Evolutionary conservation across 768 basidiomycete genomes (phyloP), one percentile per base, ranked within the genome.

Genomic region (Candolleomyces eurysporus): DNA sequence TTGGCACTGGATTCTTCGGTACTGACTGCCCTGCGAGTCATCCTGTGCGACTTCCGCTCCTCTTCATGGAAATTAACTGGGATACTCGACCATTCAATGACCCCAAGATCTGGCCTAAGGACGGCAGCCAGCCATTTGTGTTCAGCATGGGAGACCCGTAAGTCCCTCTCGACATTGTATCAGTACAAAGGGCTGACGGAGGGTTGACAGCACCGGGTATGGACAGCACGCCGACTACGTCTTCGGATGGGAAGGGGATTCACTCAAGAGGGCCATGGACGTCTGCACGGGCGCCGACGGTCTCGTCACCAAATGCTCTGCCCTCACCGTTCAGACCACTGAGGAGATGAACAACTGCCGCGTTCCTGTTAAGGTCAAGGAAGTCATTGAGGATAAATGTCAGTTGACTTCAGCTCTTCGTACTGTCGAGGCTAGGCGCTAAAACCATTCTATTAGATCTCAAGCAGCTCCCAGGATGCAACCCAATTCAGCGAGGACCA

Each of bases 141-240:
- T 65, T 63, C 42, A 63, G 62, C 52, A 65, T 65, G 64, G 64
- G 64, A 54, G 64, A 65, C 42, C 63, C 63, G 63, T 64, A 49
- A 21, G 62, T 59, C 4, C 42, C 22, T 52, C 31, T 22, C 45
- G 21, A 16, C 40, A 16, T 19, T 14, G 21, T 49, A 17, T 22
- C 17, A 52, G 22, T n/a, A 2, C 42, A 4, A 13, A n/a, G 19
- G 26, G 26, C 26, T 52, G 48, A n/a, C 22, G 3, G 22, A 58
- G 19, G 50, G 22, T 17, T 51, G 14, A 19, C n/a, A 61, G 60
- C 6, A 61, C 60, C 30, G 60, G 60, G n/a, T 61, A 46, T 21
- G 60, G 60, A n/a, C 60, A 61, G 32, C 60, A 61, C 39, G 60
- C 60, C 31, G 60, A 61, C 46, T 61, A 61, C 48, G 55, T 61